Evolutionary conservation across 441 rosid species (phyloP).

Genomic region (Gossypium gossypioides): DNA sequence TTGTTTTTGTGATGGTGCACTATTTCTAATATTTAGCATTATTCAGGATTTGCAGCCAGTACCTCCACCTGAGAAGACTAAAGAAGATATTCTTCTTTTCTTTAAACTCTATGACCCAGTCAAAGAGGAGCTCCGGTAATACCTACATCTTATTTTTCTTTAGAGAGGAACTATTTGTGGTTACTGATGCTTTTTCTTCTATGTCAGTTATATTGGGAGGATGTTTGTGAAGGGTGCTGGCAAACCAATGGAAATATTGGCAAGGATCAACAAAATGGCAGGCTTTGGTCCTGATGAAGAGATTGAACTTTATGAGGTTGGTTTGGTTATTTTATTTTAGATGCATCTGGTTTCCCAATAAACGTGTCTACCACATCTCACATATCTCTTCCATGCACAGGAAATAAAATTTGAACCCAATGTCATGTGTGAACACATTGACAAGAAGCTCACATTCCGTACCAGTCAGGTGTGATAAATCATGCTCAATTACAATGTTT

Average conservation of each 20-base stretch:
- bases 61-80: conserved; percentile 47
- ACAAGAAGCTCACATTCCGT: conserved; percentile 40
- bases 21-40: conserved; percentile 3
- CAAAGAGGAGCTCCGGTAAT: conserved; percentile 52
- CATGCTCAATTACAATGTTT: conserved; percentile 10
- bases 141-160: conserved; percentile 5
- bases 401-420: conserved; percentile 60
- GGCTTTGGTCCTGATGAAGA: conserved; percentile 81
- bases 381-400: conserved; percentile 23
- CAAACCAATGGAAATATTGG: conserved; percentile 50
- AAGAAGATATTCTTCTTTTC: conserved; percentile 64
- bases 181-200: conserved; percentile 12
- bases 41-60: conserved; percentile 50
- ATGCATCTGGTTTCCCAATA: background rate
- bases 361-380: background rate
- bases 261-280: conserved; percentile 71
- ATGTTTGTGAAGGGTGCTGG: conserved; percentile 48
- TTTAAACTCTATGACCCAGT: conserved; percentile 58
- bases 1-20: background rate
- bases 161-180: background rate
- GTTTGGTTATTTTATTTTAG: background rate
- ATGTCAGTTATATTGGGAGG: conserved; percentile 52
- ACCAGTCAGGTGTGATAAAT: conserved; percentile 39
- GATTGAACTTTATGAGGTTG: conserved; percentile 86
- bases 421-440: conserved; percentile 55